Conservation (phyloP, 164 flowering plant genomes). For the Brasenia schreberi region DNA sequence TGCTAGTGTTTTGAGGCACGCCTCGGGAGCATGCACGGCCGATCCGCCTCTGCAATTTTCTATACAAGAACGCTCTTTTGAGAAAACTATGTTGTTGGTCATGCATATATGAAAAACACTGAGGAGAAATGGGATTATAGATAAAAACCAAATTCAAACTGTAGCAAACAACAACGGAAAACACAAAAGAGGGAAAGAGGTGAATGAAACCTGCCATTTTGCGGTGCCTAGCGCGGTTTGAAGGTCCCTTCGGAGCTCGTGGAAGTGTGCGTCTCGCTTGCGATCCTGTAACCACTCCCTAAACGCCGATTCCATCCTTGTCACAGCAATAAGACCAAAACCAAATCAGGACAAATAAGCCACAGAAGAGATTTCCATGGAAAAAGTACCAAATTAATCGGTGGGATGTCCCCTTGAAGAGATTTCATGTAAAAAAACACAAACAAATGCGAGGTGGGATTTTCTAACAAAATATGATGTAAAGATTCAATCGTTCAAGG, state of each 20-base stretch:
- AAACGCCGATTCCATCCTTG: slow-evolving; percentile 89
- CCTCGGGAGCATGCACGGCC: too few relatives aligned
- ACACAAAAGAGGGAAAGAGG: neutral
- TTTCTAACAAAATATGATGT: neutral
- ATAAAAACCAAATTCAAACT: neutral
- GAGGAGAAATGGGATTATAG: neutral
- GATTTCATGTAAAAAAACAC: too few relatives aligned
- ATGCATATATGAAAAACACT: neutral
- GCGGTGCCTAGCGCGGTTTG: slow-evolving; percentile 75
- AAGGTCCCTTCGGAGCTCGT: slow-evolving; percentile 56
- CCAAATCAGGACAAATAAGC: neutral
- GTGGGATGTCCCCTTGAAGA: too few relatives aligned
- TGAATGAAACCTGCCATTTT: slow-evolving; percentile 83
- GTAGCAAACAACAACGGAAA: neutral
- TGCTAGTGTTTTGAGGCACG: too few relatives aligned
- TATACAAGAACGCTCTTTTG: too few relatives aligned
- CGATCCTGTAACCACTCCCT: slow-evolving; percentile 74
- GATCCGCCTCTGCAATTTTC: too few relatives aligned
- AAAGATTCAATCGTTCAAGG: too few relatives aligned
- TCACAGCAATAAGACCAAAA: slow-evolving; percentile 7
- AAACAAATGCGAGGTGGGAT: neutral
- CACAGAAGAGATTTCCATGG: neutral
- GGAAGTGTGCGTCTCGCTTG: slow-evolving; percentile 21
- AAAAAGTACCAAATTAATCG: neutral
- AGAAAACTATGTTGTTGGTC: too few relatives aligned